phyloP scores from a whole-genome alignment of 768 basidiomycete genomes.

The Suillus spraguei region DNA sequence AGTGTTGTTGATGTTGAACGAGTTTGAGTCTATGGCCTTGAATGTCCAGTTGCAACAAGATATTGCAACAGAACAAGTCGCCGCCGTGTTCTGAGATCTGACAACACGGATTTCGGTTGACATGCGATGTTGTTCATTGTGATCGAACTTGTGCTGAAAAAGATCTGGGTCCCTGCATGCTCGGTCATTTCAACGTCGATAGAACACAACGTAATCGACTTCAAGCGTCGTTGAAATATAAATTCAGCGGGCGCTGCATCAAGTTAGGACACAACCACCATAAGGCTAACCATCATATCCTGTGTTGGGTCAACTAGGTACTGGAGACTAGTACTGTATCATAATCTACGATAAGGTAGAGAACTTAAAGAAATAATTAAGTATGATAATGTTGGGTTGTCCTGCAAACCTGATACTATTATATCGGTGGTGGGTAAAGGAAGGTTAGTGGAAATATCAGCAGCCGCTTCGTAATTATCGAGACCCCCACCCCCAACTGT shows the following conservation, averaged over 20 bases:
- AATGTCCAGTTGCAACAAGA: too few relatives aligned
- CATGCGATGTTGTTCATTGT: neutral
- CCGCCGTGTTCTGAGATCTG: too few relatives aligned
- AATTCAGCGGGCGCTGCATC: neutral
- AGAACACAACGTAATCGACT: neutral
- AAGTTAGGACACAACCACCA: neutral
- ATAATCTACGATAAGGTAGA: neutral
- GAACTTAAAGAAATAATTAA: too few relatives aligned
- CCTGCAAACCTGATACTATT: neutral
- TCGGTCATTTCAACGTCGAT: neutral
- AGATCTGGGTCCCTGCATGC: neutral
- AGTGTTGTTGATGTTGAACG: too few relatives aligned
- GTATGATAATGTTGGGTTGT: neutral
- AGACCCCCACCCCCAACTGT: conserved; percentile 10
- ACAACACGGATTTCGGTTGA: too few relatives aligned
- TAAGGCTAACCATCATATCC: neutral
- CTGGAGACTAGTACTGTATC: neutral
- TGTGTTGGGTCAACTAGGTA: neutral
- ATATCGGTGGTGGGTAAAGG: conserved; percentile 14
- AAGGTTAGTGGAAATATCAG: conserved; percentile 19
- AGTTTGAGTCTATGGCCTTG: too few relatives aligned
- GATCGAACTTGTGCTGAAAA: neutral
- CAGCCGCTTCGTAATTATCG: conserved; percentile 17
- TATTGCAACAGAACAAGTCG: too few relatives aligned
- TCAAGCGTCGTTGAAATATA: neutral